A percentile compares a stretch with the other conserved stretches of the same genome.
These are phyloP conservation scores for Apiospora aurea DNA, from an alignment of 2,329 filamentous ascomycete genomes.

Conservation along the genomic window DNA sequence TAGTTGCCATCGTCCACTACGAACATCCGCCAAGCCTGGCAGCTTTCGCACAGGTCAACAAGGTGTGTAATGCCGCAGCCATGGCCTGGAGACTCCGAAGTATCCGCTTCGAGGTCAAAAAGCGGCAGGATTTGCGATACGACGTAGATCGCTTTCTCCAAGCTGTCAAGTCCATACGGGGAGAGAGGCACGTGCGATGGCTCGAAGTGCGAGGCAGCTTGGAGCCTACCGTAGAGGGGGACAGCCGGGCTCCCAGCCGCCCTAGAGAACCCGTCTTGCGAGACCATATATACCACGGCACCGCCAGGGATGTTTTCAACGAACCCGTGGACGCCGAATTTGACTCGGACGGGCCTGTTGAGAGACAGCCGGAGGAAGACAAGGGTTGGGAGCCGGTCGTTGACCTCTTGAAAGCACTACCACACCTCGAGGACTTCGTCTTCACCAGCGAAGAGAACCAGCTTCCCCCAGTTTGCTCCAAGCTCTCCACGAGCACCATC, in stretches of 20 bases:
- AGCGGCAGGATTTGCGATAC: neutral
- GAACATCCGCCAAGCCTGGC: neutral
- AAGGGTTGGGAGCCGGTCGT: neutral
- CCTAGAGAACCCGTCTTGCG: neutral
- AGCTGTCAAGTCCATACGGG: neutral
- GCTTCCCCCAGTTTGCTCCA: neutral
- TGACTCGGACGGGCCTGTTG: neutral
- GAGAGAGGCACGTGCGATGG: neutral
- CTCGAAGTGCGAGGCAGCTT: neutral
- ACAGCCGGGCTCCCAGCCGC: neutral
- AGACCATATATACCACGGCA: neutral
- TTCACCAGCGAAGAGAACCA: neutral
- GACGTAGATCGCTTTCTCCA: neutral
- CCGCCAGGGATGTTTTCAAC: neutral
- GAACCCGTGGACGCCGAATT: neutral
- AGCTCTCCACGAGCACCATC: neutral
- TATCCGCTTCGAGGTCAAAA: neutral
- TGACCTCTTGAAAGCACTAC: neutral
- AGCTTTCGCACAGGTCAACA: neutral
- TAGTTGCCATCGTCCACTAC: neutral
- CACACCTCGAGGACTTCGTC: neutral
- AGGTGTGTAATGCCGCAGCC: neutral
- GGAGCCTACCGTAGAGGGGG: neutral
- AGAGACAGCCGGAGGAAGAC: neutral
- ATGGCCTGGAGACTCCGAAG: neutral